A percentile compares a stretch with the other conserved stretches of the same genome.
These are phyloP conservation scores for Tuber aestivum DNA, from an alignment of 495 filamentous ascomycete genomes.

Conservation along the genomic window DNA sequence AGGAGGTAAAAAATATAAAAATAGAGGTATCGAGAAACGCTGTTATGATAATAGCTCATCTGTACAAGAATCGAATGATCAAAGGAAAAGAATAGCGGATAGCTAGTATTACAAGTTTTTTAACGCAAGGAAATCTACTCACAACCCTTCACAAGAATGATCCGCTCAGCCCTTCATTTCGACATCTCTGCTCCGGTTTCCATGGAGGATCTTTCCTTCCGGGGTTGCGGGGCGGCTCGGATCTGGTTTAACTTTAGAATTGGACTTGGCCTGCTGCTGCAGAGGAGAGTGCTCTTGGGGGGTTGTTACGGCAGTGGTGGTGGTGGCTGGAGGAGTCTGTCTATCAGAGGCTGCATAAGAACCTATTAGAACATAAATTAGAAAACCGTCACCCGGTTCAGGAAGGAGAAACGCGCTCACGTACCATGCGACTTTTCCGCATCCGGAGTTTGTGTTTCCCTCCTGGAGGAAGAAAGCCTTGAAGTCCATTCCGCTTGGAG, in stretches of 20 bases:
- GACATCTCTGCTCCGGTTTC: constrained; percentile 11
- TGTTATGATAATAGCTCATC: constrained; percentile 2
- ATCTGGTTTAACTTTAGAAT: constrained; percentile 22
- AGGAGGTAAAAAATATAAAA: not conserved
- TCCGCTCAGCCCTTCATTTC: constrained; percentile 29
- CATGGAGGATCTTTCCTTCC: constrained; percentile 10
- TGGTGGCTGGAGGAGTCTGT: constrained; percentile 33
- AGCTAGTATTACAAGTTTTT: constrained; percentile 7
- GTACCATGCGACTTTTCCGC: constrained; percentile 10
- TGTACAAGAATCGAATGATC: not conserved
- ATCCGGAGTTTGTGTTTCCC: constrained; percentile 14
- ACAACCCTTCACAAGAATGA: not conserved
- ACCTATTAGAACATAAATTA: constrained; percentile 4
- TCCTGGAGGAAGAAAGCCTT: constrained; percentile 9
- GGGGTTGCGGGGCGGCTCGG: constrained; percentile 7
- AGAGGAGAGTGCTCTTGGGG: constrained; percentile 22
- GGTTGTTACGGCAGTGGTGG: constrained; percentile 28
- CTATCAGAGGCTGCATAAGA: constrained; percentile 20
- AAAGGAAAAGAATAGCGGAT: not conserved
- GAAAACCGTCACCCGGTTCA: not conserved
- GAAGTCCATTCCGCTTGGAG: constrained; percentile 34
- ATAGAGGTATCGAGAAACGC: not conserved
- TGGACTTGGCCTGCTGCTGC: constrained; percentile 17
- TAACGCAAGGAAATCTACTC: not conserved
- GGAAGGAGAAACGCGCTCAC: constrained; percentile 10